Conservation (phyloP, 495 filamentous ascomycete genomes). For the Talaromyces stipitatus region DNA sequence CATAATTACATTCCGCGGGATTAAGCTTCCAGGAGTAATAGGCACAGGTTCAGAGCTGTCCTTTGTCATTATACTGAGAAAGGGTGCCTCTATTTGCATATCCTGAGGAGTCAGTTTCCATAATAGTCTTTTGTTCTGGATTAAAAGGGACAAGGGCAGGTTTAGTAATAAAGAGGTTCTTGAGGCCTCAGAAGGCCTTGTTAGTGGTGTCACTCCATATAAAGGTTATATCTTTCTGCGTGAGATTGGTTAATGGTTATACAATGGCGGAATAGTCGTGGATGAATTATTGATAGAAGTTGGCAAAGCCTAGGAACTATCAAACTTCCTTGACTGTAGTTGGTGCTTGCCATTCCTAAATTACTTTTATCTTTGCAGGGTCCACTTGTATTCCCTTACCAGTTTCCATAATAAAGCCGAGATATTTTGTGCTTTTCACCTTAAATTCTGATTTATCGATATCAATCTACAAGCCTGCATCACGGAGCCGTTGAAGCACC, state of each 20-base stretch:
- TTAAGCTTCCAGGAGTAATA: conserved; percentile 22
- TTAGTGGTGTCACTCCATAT: conserved; percentile 52
- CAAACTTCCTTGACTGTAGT: conserved; percentile 15
- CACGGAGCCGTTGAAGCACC: conserved; percentile 13
- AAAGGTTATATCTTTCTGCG: conserved; percentile 12
- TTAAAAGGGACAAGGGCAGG: conserved; percentile 18
- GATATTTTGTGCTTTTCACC: conserved; percentile 11
- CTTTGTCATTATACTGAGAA: conserved; percentile 15
- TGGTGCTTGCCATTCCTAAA: conserved; percentile 17
- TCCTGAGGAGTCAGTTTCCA: conserved; percentile 19
- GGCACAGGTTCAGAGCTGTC: conserved; percentile 13
- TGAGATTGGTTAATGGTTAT: conserved; percentile 9
- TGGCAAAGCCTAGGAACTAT: conserved; percentile 23
- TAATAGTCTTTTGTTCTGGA: conserved; percentile 7
- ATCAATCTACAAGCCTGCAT: conserved; percentile 15
- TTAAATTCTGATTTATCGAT: conserved; percentile 25
- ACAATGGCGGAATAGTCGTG: conserved; percentile 12
- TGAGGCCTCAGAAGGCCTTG: conserved; percentile 57
- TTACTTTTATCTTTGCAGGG: conserved; percentile 14
- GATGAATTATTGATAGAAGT: conserved; percentile 29
- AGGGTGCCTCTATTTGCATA: conserved; percentile 13
- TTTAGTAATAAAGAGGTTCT: conserved; percentile 19
- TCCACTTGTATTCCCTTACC: conserved; percentile 17
- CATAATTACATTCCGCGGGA: conserved; percentile 17
- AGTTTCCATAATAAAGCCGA: conserved; percentile 16